A percentile compares a stretch with the other conserved stretches of the same genome.
Conservation (phyloP, 1,139 yeast genomes). For the Saccharomyces hybrid region DNA sequence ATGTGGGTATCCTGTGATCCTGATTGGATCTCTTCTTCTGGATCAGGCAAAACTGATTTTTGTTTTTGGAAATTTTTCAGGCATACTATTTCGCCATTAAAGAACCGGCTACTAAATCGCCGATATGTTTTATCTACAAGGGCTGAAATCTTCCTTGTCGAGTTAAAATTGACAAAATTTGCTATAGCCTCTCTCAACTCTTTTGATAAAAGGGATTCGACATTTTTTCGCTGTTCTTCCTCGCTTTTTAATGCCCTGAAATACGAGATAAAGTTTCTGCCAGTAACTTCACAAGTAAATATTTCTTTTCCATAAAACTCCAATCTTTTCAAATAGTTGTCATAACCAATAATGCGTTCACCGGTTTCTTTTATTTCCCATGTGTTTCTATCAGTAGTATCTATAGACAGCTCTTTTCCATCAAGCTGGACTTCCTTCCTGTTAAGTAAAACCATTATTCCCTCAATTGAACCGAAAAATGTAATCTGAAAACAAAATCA, state of each 20-base stretch:
- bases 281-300: slow-evolving; percentile 86
- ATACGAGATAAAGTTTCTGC: slow-evolving; percentile 72
- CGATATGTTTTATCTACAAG: background rate
- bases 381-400: slow-evolving; percentile 40
- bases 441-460: slow-evolving; percentile 49
- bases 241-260: slow-evolving; percentile 76
- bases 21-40: background rate
- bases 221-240: slow-evolving; percentile 48
- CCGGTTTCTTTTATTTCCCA: slow-evolving; percentile 72
- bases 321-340: slow-evolving; percentile 54
- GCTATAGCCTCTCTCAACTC: slow-evolving; percentile 77
- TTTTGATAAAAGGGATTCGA: slow-evolving; percentile 73
- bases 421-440: slow-evolving; percentile 51
- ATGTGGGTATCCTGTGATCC: too few species aligned
- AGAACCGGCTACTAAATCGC: background rate
- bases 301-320: slow-evolving; percentile 59
- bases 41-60: too few species aligned
- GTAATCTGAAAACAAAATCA: too few species aligned
- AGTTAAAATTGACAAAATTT: slow-evolving; percentile 58
- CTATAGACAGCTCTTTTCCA: slow-evolving; percentile 46
- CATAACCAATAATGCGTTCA: slow-evolving; percentile 71
- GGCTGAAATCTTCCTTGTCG: background rate
- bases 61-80: background rate
- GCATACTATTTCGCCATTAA: background rate
- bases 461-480: too few species aligned